Percentiles rank a stretch among this genome's conserved stretches.
These are phyloP conservation scores for Phytophthora litchii DNA, from an alignment of 352 stramenopile genomes.

Conservation along the genomic window DNA sequence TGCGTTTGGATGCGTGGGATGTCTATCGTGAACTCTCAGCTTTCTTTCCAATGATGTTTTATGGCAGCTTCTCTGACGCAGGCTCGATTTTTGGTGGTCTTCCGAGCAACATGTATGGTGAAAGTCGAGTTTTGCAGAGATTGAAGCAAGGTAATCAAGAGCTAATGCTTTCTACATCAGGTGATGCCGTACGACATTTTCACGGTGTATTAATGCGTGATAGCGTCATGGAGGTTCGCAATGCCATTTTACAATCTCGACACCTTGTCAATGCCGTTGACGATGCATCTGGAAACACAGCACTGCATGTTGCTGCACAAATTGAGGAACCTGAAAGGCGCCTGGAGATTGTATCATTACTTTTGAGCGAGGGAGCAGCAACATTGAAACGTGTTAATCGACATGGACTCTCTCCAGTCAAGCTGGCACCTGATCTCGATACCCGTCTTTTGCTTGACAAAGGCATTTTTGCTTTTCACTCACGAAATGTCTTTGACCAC, in stretches of 20 bases:
- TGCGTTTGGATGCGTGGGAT: constrained; percentile 65
- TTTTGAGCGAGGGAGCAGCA: constrained; percentile 64
- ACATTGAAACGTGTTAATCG: constrained; percentile 52
- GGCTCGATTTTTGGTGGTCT: constrained; percentile 64
- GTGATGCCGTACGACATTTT: constrained; percentile 46
- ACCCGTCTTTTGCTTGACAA: constrained; percentile 37
- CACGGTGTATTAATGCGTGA: constrained; percentile 49
- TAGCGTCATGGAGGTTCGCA: constrained; percentile 63
- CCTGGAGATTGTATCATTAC: constrained; percentile 47
- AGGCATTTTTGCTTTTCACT: constrained; percentile 63
- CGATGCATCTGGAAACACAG: constrained; percentile 53
- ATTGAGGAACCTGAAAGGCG: constrained; percentile 55
- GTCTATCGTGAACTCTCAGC: constrained; percentile 58
- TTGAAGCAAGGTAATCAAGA: constrained; percentile 21
- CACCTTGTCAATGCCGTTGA: constrained; percentile 68
- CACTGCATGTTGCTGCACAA: constrained; percentile 59
- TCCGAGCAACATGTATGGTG: constrained; percentile 22
- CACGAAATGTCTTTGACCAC: constrained; percentile 12
- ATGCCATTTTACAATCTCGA: constrained; percentile 46
- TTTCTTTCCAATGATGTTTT: constrained; percentile 69
- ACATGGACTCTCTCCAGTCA: constrained; percentile 54
- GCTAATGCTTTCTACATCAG: constrained; percentile 12
- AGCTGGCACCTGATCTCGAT: constrained; percentile 44
- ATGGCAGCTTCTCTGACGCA: constrained; percentile 60
- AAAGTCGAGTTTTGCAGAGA: background rate